Base-by-base conservation (phyloP, 2,329 filamentous ascomycete species). In the Colletotrichum agaves region DNA sequence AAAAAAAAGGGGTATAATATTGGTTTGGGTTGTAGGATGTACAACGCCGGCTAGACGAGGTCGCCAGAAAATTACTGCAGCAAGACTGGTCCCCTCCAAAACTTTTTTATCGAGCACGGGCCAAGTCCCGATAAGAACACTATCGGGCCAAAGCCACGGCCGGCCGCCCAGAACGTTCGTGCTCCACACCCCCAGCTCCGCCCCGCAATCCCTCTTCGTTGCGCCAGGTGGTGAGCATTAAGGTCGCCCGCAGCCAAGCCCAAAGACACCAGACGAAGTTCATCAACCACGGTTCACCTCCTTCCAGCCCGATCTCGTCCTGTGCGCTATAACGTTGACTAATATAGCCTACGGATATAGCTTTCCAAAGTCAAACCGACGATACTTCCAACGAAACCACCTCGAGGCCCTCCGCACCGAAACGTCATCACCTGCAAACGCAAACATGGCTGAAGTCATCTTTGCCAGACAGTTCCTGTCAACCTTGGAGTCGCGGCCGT, bases 381-480 rank as follows among this genome's bases (percentile, higher is more conserved):
- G 33, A 64, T 23, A 27, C 6, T 27, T 7, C 8, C 27, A 46
- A 15, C 46, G 10, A 27, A 19, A 21, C 6, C 15, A 4, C 0
- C 15, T 46, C 37, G 3, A 47, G 19, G 21, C 21, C 21, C 2
- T 8, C 50, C 17, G 50, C 8, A 43, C 19, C 49, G 17, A 8
- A 49, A 49, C 11, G 3, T 6, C 23, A 31, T 21, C 33, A 63
- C 56, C 23, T 10, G 37, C 43, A 31, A 70, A 59, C 72, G 67
- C 71, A 75, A 77, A 68, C 72, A 94, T 94, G 91, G 86, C 91
- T n/a, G 94, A 98, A 85, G 81, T 94, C 69, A 83, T 89, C 57
- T 98, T 98, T 79, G 91, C 93, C 73, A 93, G 92, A 80, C 85
- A 88, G 35, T 98, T 97, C 80, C 89, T 99, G 73, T 84, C 90